phyloP scores from a whole-genome alignment of 345 rosid species.

The Pistacia integerrima region DNA sequence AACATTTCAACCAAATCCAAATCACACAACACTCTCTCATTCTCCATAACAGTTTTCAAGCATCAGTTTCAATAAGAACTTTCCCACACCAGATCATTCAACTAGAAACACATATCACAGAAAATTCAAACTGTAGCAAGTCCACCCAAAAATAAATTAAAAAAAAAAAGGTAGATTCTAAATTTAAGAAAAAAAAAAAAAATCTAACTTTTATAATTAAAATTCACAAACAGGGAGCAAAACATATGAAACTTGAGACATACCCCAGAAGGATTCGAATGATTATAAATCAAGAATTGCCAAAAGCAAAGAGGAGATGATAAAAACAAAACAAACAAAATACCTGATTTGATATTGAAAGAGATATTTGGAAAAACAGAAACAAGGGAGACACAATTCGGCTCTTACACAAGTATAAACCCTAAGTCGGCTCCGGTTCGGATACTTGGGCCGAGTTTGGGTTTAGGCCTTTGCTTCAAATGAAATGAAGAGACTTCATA shows the following conservation, averaged over 20 bases:
- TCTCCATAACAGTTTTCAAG: too few relatives aligned
- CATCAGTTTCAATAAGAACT: neutral
- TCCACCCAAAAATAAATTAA: neutral
- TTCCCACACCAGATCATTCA: neutral
- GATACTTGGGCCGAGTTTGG: neutral
- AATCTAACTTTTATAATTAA: neutral
- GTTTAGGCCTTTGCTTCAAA: neutral
- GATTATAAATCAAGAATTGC: neutral
- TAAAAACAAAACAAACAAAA: too few relatives aligned
- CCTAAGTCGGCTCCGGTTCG: neutral
- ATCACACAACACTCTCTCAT: neutral
- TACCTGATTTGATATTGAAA: slow-evolving; percentile 2
- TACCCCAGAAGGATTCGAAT: neutral
- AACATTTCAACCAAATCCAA: neutral
- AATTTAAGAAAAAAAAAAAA: neutral
- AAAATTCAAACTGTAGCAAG: neutral
- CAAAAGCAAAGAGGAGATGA: neutral
- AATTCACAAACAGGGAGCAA: neutral
- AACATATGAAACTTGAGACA: neutral
- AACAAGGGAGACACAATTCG: neutral
- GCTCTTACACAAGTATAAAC: neutral
- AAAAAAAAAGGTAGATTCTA: neutral
- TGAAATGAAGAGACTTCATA: neutral
- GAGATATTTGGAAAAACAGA: neutral
- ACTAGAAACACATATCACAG: neutral